Base-by-base conservation (phyloP, 495 filamentous ascomycete genomes). In the Podospora conica region DNA sequence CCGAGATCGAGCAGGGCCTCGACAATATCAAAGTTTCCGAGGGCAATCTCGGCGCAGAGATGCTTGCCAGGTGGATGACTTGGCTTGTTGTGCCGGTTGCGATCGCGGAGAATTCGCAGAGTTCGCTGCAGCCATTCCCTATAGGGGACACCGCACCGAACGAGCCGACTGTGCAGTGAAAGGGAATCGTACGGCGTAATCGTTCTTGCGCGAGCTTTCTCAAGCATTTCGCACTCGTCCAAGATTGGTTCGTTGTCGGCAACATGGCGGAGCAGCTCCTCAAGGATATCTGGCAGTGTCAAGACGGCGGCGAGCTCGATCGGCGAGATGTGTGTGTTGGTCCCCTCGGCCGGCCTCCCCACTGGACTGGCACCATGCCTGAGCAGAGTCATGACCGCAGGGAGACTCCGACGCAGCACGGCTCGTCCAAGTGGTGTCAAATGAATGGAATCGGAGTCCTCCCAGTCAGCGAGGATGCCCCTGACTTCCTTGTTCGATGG, bases 21-120 rank as follows among this genome's bases (percentile, higher is more conserved):
- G 22, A 68, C 66, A 27, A 68, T 64, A 3, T 68, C 61, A n/a
- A 20, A 53, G 18, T 68, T 64, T n/a, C 66, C 66, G 8, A 68
- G 33, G 21, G 22, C 24, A 10, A 68, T 68, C 29, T 68, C 66
- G 7, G 55, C 23, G 60, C 66, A 68, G 24, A 68, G 9, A 23
- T 64, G 61, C 27, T 64, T 59, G 18, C 66, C 66, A 2, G 56
- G 24, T 6, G 66, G 56, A 11, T 68, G 61, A 11, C 8, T 24
- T 18, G 40, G 6, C 3, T 55, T 15, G 3, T 18, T 31, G 22
- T 20, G 23, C 18, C 27, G 5, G 10, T 33, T 61, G 0, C 57
- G 56, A 8, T 53, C 21, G 12, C 48, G 40, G 28, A 64, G 40
- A 33, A 64, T 55, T 3, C 5, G 6, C 21, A 64, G 21, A 0